Conservation (phyloP, 169 alveolate genomes). For the Nephromyces sp. region DNA sequence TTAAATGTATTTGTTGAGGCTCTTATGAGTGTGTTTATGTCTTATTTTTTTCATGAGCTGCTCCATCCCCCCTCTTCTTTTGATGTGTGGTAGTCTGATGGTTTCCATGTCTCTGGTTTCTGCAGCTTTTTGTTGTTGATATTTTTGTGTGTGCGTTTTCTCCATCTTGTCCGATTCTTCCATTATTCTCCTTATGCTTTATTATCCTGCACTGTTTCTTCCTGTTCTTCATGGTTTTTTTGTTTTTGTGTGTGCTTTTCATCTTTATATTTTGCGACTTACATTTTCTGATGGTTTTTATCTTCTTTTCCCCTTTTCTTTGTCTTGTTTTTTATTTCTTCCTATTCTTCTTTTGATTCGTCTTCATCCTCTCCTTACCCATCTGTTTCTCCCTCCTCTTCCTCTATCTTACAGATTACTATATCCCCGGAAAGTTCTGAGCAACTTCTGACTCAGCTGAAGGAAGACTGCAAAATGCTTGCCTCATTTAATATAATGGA, state of each 20-base stretch:
- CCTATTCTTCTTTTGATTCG: background rate
- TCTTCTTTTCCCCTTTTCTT: background rate
- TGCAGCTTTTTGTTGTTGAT: too few relatives aligned
- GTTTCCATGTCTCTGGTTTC: too few relatives aligned
- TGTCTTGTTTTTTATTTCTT: background rate
- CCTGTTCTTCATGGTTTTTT: too few relatives aligned
- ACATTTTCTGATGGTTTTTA: background rate
- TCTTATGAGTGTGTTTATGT: too few relatives aligned
- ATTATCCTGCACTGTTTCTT: too few relatives aligned
- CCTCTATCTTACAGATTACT: slow-evolving; percentile 12
- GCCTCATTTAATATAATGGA: slow-evolving; percentile 66
- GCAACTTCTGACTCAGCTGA: slow-evolving; percentile 16
- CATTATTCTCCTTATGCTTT: too few relatives aligned
- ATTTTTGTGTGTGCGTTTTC: too few relatives aligned
- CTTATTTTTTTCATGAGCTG: too few relatives aligned
- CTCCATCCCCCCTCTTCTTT: too few relatives aligned
- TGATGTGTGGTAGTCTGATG: too few relatives aligned
- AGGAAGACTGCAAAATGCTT: slow-evolving; percentile 25
- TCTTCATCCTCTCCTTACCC: background rate
- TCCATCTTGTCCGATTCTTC: too few relatives aligned
- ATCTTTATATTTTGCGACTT: background rate
- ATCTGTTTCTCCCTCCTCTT: background rate
- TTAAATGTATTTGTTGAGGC: too few relatives aligned
- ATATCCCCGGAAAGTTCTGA: slow-evolving; percentile 20
- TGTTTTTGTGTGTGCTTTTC: background rate